Base-by-base conservation (phyloP, 768 basidiomycete species). In the Zangia roseola region DNA sequence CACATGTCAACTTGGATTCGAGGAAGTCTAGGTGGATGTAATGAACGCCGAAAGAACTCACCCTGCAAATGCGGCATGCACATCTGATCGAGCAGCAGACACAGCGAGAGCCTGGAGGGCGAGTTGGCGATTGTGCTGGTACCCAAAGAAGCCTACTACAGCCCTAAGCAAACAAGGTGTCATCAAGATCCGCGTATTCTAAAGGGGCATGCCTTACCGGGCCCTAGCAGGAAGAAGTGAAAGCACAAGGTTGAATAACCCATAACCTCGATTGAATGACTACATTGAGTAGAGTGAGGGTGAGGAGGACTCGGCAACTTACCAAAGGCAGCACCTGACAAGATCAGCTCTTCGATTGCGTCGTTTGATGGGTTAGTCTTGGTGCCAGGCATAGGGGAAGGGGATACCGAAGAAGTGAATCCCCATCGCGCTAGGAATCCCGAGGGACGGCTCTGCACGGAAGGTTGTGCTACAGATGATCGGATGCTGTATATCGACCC, bases 281-380 rank as follows among this genome's bases (percentile, higher is more conserved):
- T 20, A 26, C 13, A 17, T 38, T 36, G 17, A 51, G 53, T 10
- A 40, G 43, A 23, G 19, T 3, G 17, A 39, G 13, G n/a, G 31
- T 0, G 17, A 36, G 16, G 4, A 28, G 3, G 13, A 9, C 35
- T 33, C n/a, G 26, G 25, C 67, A 56, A 40, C 74, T 43, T 49
- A 84, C 84, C 90, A 58, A 90, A 91, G 0, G 90, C 89, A 8
- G 84, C 80, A 3, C 89, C 90, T 3, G 84, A 79, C 24, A 89
- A 63, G 47, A 91, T 80, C 6, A 90, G 59, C 45, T 90, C 86
- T 60, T 91, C 88, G 2, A 89, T 68, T 0, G 80, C 77, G 0
- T 82, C 84, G 37, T 83, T 78, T 0, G 71, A 47, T 1, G 70
- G 44, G 41, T 59, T 44, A n/a, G 20, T 26, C 26, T 48, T 60